These are phyloP conservation scores for Aureobasidium subglaciale DNA, from an alignment of 2,329 filamentous ascomycete species.

Conservation along the genomic window DNA sequence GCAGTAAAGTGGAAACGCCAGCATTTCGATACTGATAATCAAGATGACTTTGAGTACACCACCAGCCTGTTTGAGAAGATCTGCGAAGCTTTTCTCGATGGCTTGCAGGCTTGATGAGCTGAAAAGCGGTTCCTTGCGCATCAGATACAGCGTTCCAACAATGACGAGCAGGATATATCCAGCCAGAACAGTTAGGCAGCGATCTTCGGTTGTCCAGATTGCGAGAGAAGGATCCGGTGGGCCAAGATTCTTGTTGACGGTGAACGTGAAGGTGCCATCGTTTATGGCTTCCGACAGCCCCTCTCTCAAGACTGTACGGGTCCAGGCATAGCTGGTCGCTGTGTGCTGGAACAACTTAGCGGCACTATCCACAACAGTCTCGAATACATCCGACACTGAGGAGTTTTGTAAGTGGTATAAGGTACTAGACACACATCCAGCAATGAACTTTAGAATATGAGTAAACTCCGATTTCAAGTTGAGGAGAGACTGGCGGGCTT, in stretches of 20 bases:
- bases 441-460: not conserved
- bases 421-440: not conserved
- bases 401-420: constrained; percentile 1
- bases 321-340: not conserved
- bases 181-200: constrained; percentile 65
- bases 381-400: not conserved
- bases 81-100: constrained; percentile 69
- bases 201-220: constrained; percentile 46
- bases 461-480: constrained; percentile 2
- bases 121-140: constrained; percentile 64
- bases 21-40: constrained; percentile 99
- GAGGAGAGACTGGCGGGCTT: constrained; percentile 16
- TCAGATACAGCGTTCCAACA: constrained; percentile 71
- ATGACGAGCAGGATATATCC: constrained; percentile 75
- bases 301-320: not conserved
- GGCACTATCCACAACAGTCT: not conserved
- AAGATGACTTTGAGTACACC: constrained; percentile 96
- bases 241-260: constrained; percentile 2
- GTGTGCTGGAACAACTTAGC: not conserved
- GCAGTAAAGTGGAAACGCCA: constrained; percentile 92
- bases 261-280: constrained; percentile 16
- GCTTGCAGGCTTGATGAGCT: constrained; percentile 46
- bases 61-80: constrained; percentile 83
- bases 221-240: constrained; percentile 33
- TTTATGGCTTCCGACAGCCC: not conserved